Conservation (phyloP, 495 filamentous ascomycete species). For the Neurospora sp. region DNA sequence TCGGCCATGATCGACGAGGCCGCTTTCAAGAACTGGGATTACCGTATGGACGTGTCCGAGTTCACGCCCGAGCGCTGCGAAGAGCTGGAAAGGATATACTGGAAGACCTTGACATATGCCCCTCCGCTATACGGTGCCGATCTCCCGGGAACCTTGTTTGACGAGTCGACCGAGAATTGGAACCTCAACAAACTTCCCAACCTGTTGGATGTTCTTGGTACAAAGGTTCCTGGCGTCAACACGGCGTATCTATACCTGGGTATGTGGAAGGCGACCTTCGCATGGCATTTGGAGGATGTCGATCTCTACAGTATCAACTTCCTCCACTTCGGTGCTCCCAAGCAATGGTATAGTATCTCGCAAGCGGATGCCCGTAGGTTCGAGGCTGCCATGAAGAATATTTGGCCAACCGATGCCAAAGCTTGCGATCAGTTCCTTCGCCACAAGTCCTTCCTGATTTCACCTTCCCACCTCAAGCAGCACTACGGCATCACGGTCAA, state of each 20-base stretch:
- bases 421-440: conserved; percentile 93
- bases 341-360: conserved; percentile 99
- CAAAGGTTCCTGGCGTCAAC: conserved; percentile 93
- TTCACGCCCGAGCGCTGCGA: conserved; percentile 86
- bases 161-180: conserved; percentile 75
- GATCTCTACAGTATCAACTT: conserved; percentile 99
- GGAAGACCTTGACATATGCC: conserved; percentile 91
- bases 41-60: conserved; percentile 72
- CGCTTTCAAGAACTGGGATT: conserved; percentile 80
- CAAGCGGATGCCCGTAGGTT: conserved; percentile 91
- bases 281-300: conserved; percentile 97
- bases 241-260: conserved; percentile 97
- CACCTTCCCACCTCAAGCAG: conserved; percentile 72
- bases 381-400: conserved; percentile 88
- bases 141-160: conserved; percentile 92
- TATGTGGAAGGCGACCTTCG: conserved; percentile 99
- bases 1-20: conserved; percentile 70
- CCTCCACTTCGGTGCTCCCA: conserved; percentile 95
- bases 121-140: conserved; percentile 94
- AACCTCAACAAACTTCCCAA: conserved; percentile 93
- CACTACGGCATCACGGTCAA: conserved; percentile 93
- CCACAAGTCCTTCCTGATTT: conserved; percentile 98
- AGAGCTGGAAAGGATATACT: conserved; percentile 87
- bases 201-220: conserved; percentile 85
- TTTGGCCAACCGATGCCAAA: conserved; percentile 95